Percentiles rank a stretch among this genome's conserved stretches.
Conservation (phyloP, 257 asterid genomes). For the Datura wrightii region DNA sequence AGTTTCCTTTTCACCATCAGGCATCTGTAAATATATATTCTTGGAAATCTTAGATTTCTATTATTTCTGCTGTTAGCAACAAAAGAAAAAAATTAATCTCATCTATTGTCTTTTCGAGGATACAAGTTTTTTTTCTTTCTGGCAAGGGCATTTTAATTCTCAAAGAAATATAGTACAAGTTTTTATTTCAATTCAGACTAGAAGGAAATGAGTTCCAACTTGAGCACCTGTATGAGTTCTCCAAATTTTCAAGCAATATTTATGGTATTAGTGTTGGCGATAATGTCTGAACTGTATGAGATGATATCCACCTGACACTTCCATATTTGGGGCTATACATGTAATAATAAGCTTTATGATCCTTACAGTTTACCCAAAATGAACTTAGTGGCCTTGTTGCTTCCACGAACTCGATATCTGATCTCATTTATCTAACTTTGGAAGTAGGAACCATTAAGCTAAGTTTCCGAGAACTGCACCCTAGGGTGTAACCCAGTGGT, state of each 20-base stretch:
- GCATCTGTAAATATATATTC: background rate
- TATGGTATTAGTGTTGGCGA: background rate
- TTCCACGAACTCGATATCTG: background rate
- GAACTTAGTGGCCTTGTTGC: background rate
- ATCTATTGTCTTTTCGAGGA: background rate
- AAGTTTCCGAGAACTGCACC: background rate
- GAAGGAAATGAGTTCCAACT: background rate
- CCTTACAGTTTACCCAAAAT: background rate
- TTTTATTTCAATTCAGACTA: background rate
- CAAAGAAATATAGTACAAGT: background rate
- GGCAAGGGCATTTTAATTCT: background rate
- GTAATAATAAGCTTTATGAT: background rate
- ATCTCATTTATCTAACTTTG: background rate
- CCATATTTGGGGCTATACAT: background rate
- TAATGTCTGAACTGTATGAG: background rate
- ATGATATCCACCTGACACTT: background rate
- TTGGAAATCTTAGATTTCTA: conserved; percentile 8
- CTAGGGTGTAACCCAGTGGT: background rate
- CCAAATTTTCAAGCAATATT: background rate
- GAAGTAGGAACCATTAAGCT: background rate
- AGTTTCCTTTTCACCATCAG: background rate
- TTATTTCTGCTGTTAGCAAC: conserved; percentile 1
- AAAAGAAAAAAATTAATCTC: background rate
- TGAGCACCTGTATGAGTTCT: background rate
- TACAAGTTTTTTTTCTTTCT: background rate